Base-by-base conservation (phyloP, 1,284 basidiomycete genomes). In the Ganoderma sinense region DNA sequence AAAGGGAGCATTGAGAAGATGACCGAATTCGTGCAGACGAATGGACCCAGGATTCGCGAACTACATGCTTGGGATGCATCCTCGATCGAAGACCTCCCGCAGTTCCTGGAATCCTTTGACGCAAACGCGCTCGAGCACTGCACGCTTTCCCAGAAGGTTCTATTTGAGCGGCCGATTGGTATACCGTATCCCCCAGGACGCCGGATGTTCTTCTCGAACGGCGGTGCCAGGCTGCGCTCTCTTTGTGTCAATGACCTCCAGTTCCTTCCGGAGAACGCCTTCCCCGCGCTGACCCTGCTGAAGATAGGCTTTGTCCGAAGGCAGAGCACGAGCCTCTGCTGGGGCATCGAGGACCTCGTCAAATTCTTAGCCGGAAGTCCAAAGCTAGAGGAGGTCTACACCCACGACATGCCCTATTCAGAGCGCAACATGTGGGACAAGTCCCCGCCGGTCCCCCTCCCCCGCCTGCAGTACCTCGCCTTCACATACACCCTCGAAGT, bases 311-410 rank as follows among this genome's bases (percentile, higher is more conserved):
- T 14, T 51, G 23, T 23, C 20, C 16, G 39, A 18, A 56, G 29
- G 11, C 16, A 8, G 48, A 33, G 13, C 10, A 14, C 3, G 23
- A 29, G 13, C 23, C 31, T 2, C 36, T 29, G 23, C 20, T 66
- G 65, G 65, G 45, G n/a, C 6, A 2, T 66, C 16, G 8, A 18
- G 33, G 65, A 66, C 20, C 45, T 66, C 11, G 4, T 66, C n/a
- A 51, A 41, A 18, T 66, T 66, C 31, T 18, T 66, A 6, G n/a
- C 43, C 11, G 59, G 65, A 14, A 61, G 65, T 26, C 65, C 65
- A 2, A 29, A 13, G 31, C 36, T 66, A 7, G 45, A 62, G 36
- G 65, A 66, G 23, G 45, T 66, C 16, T 62, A 61, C 20, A 2
- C 62, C 8, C 51, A 39, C 36, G 31, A 56, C n/a, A 23, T 16